These are phyloP conservation scores for Colletotrichum zoysiae DNA, from an alignment of 2,329 filamentous ascomycete genomes.

Conservation along the genomic window DNA sequence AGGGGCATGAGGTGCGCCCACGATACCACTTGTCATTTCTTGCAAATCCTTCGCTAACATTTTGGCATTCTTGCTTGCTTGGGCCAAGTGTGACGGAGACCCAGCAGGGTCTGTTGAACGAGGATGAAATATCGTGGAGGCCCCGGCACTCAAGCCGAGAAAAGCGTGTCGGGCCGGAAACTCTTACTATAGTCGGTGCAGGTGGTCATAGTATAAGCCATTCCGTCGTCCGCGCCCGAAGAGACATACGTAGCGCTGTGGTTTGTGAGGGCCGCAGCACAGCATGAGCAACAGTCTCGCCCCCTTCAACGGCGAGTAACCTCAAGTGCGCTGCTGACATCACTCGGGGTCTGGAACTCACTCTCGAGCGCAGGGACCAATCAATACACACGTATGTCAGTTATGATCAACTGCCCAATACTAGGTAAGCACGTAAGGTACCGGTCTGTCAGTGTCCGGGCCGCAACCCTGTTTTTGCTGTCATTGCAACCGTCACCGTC, in stretches of 20 bases:
- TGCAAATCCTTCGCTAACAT: neutral
- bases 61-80: neutral
- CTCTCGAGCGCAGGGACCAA: neutral
- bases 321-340: neutral
- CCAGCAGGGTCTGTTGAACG: neutral
- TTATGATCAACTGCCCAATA: neutral
- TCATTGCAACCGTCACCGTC: slow-evolving; percentile 22
- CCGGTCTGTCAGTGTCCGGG: slow-evolving; percentile 1
- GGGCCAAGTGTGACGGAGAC: neutral
- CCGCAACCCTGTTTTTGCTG: slow-evolving; percentile 16
- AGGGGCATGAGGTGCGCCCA: neutral
- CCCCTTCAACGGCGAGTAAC: too few relatives aligned
- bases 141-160: neutral
- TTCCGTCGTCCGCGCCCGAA: neutral
- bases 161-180: neutral
- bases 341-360: neutral
- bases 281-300: neutral
- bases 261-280: neutral
- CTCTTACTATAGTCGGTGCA: neutral
- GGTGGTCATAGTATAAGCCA: neutral
- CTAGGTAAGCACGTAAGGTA: too few relatives aligned
- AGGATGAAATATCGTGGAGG: neutral
- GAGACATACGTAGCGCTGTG: neutral
- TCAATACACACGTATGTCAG: neutral
- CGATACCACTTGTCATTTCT: neutral